A percentile compares a stretch with the other conserved stretches of the same genome.
Evolutionary conservation across 345 rosid genomes (phyloP).

Genomic region (Salix arbutifolia): DNA sequence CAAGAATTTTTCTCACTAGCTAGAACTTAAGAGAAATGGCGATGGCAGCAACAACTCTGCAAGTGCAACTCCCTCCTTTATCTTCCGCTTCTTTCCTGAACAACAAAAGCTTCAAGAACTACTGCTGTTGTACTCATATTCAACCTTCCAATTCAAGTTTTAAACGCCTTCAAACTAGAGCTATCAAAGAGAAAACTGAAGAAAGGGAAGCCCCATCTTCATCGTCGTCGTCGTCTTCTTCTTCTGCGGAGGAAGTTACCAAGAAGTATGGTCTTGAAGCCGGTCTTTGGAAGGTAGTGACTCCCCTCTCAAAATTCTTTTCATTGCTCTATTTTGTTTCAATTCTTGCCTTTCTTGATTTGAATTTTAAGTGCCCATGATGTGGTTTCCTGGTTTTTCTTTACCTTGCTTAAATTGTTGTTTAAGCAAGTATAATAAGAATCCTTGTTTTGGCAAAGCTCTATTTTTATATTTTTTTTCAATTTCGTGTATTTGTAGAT

Average conservation of each 20-base stretch:
- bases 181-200: constrained; percentile 52
- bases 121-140: constrained; percentile 18
- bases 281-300: constrained; percentile 90
- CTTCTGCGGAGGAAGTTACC: constrained; percentile 65
- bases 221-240: constrained; percentile 17
- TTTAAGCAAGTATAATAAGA: neutral
- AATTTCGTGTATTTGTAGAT: neutral
- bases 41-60: constrained; percentile 45
- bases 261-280: constrained; percentile 88
- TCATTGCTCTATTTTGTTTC: neutral
- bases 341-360: neutral
- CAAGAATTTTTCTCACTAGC: neutral
- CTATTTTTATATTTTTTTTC: neutral
- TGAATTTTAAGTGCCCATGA: neutral
- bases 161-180: constrained; percentile 45
- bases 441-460: neutral
- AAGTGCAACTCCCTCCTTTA: constrained; percentile 26
- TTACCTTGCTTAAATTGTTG: neutral
- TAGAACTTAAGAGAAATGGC: neutral
- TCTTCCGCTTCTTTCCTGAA: constrained; percentile 21
- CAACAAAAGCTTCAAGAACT: constrained; percentile 14
- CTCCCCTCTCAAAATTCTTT: constrained; percentile 2
- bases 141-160: constrained; percentile 23
- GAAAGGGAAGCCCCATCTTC: constrained; percentile 36
- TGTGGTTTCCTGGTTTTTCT: neutral